Evolutionary conservation across 768 basidiomycete species (phyloP).

Genomic region (Asterophora parasitica): DNA sequence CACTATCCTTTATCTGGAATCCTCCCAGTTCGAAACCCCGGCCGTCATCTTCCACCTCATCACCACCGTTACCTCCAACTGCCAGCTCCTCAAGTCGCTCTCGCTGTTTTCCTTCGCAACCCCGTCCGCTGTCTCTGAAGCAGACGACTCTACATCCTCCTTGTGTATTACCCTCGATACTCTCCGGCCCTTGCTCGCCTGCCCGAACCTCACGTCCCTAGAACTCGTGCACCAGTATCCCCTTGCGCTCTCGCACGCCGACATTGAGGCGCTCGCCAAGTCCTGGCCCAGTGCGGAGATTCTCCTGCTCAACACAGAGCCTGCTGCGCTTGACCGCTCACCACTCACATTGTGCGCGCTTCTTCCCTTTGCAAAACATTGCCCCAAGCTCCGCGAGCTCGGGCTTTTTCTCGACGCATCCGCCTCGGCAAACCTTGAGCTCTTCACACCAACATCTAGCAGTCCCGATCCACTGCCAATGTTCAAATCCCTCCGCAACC

Average conservation of each 20-base stretch:
- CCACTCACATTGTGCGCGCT: conserved; percentile 35
- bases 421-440: conserved; percentile 16
- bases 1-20: conserved; percentile 48
- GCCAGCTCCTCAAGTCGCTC: conserved; percentile 42
- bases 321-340: conserved; percentile 25
- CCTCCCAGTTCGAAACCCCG: conserved; percentile 39
- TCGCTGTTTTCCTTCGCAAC: conserved; percentile 33
- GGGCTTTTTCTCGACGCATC: conserved; percentile 38
- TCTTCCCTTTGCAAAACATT: conserved; percentile 36
- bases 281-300: conserved; percentile 41
- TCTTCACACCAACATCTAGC: conserved; percentile 12
- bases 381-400: conserved; percentile 34
- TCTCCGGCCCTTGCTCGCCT: conserved; percentile 31
- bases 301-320: conserved; percentile 45
- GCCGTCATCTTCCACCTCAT: conserved; percentile 38
- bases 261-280: conserved; percentile 41
- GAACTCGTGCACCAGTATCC: conserved; percentile 37
- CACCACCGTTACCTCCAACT: conserved; percentile 39
- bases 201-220: conserved; percentile 28
- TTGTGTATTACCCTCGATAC: conserved; percentile 25
- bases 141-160: conserved; percentile 15
- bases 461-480: conserved; percentile 15
- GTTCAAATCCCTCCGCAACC: conserved; percentile 27
- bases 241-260: conserved; percentile 31
- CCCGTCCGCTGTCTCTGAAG: conserved; percentile 3